Conservation (phyloP, 2,329 filamentous ascomycete genomes). For the Didymella keratinophila region DNA sequence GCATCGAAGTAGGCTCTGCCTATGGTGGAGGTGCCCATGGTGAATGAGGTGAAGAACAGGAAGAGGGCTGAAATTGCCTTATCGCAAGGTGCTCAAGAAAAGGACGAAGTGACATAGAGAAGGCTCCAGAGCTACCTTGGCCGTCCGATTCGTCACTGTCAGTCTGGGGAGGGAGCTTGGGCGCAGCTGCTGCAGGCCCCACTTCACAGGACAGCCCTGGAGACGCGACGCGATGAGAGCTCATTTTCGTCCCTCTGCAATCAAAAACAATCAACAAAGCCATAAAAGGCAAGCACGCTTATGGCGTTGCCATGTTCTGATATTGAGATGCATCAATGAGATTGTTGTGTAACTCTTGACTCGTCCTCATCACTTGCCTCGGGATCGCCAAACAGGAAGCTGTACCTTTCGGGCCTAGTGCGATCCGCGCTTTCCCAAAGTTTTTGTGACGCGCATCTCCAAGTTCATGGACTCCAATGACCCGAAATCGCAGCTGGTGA, state of each 20-base stretch:
- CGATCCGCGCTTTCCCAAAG: slow-evolving; percentile 20
- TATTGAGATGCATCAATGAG: neutral
- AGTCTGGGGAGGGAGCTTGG: slow-evolving; percentile 24
- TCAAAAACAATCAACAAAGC: neutral
- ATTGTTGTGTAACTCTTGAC: neutral
- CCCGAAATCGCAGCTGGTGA: slow-evolving; percentile 48
- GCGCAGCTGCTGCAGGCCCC: slow-evolving; percentile 24
- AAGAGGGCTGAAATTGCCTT: slow-evolving; percentile 17
- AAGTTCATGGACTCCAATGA: slow-evolving; percentile 50
- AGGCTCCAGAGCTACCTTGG: slow-evolving; percentile 1
- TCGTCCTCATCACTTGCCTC: slow-evolving; percentile 2
- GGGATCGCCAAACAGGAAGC: neutral
- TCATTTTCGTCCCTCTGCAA: neutral
- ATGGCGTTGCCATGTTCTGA: neutral
- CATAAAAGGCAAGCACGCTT: neutral
- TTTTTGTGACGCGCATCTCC: slow-evolving; percentile 17
- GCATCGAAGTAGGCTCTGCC: slow-evolving; percentile 69
- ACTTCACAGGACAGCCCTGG: slow-evolving; percentile 7
- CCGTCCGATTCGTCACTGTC: slow-evolving; percentile 9
- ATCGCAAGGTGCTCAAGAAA: slow-evolving; percentile 16
- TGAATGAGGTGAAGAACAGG: slow-evolving; percentile 24
- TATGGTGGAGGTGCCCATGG: slow-evolving; percentile 62
- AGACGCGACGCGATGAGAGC: slow-evolving; percentile 7
- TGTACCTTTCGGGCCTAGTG: slow-evolving; percentile 28
- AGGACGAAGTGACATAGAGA: slow-evolving; percentile 8